Conservation (phyloP, 2,329 filamentous ascomycete genomes). For the Bipolaris oryzae region DNA sequence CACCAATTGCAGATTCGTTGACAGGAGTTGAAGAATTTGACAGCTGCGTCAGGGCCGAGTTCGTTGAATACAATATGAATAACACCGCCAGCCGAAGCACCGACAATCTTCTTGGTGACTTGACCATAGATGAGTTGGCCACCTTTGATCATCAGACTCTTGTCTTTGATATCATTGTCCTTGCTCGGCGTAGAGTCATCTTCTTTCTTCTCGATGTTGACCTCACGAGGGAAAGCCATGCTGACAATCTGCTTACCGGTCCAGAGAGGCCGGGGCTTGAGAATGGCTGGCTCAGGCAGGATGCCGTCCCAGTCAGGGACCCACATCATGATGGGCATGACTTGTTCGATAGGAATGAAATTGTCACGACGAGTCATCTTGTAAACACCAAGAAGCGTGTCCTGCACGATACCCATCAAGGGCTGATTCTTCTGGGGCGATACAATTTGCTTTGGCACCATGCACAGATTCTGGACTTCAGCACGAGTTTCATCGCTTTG, state of each 20-base stretch:
- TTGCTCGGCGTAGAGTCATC: slow-evolving; percentile 60
- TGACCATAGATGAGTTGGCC: slow-evolving; percentile 91
- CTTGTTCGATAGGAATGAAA: slow-evolving; percentile 85
- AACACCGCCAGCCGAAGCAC: slow-evolving; percentile 87
- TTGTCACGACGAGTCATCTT: slow-evolving; percentile 94
- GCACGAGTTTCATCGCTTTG: slow-evolving; percentile 96
- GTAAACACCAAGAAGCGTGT: slow-evolving; percentile 94
- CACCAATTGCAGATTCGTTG: slow-evolving; percentile 97
- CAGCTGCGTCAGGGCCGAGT: slow-evolving; percentile 80
- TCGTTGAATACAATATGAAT: slow-evolving; percentile 97
- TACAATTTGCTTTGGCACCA: slow-evolving; percentile 98
- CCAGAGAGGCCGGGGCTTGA: slow-evolving; percentile 92
- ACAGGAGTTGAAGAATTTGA: slow-evolving; percentile 94
- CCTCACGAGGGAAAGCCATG: slow-evolving; percentile 84
- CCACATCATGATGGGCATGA: slow-evolving; percentile 98
- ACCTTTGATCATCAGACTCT: slow-evolving; percentile 80
- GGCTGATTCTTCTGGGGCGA: slow-evolving; percentile 96
- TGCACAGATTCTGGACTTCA: slow-evolving; percentile 90
- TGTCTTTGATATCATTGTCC: slow-evolving; percentile 73
- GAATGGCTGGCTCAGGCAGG: slow-evolving; percentile 89
- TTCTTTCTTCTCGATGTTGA: slow-evolving; percentile 69
- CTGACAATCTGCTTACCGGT: slow-evolving; percentile 98
- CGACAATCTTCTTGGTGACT: slow-evolving; percentile 91
- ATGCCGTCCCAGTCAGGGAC: slow-evolving; percentile 97
- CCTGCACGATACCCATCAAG: slow-evolving; percentile 99